These are phyloP conservation scores for Colletotrichum sansevieriae DNA, from an alignment of 2,329 filamentous ascomycete species.

Conservation along the genomic window DNA sequence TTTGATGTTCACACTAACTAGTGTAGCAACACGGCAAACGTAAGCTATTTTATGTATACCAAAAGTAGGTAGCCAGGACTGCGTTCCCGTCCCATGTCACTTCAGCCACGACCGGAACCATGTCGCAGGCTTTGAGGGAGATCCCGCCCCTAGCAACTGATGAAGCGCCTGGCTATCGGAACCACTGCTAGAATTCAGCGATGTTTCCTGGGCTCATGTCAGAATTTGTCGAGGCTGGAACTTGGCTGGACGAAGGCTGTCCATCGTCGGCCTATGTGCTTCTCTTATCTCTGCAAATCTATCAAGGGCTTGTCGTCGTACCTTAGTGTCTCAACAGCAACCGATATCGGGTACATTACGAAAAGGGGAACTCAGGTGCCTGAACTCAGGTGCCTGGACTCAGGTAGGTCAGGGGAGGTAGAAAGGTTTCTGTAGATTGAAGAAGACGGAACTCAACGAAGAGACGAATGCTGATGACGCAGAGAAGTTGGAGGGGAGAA, in stretches of 20 bases:
- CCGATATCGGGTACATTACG: too few relatives aligned
- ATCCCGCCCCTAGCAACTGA: not conserved
- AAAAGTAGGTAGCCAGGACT: slow-evolving; percentile 14
- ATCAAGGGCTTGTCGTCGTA: too few relatives aligned
- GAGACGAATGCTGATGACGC: too few relatives aligned
- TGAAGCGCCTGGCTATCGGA: not conserved
- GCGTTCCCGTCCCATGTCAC: slow-evolving; percentile 15
- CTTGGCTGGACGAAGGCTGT: not conserved
- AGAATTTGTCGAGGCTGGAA: not conserved
- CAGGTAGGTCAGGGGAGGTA: too few relatives aligned
- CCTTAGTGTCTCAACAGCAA: too few relatives aligned
- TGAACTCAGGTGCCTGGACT: too few relatives aligned
- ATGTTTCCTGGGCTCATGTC: slow-evolving; percentile 3
- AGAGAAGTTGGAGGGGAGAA: too few relatives aligned
- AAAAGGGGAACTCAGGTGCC: too few relatives aligned
- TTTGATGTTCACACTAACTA: slow-evolving; percentile 16
- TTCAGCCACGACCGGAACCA: slow-evolving; percentile 7
- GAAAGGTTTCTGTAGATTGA: too few relatives aligned
- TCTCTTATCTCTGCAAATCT: too few relatives aligned
- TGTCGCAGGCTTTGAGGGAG: slow-evolving; percentile 12
- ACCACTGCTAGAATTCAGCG: not conserved
- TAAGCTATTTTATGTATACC: slow-evolving; percentile 4
- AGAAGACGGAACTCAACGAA: too few relatives aligned
- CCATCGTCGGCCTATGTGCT: too few relatives aligned
- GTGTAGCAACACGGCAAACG: slow-evolving; percentile 18